Evolutionary conservation across 345 rosid genomes (phyloP).

Genomic region (Mangifera indica): DNA sequence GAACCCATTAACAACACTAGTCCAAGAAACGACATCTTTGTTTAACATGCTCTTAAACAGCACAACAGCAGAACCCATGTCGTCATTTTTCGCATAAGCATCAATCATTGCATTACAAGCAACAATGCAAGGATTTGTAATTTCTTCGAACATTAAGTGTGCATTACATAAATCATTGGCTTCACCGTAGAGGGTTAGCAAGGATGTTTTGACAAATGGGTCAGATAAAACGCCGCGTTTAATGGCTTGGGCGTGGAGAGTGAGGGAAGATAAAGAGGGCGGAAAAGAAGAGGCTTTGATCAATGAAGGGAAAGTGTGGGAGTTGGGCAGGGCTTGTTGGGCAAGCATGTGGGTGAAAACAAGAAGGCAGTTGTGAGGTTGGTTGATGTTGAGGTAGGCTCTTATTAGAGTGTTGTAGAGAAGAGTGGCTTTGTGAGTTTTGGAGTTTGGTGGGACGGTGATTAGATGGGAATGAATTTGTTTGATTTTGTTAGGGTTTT

Average conservation of each 20-base stretch:
- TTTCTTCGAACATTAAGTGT: constrained; percentile 55
- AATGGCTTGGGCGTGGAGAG: constrained; percentile 55
- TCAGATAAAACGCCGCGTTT: constrained; percentile 50
- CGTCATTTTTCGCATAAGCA: constrained; percentile 59
- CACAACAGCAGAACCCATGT: constrained; percentile 46
- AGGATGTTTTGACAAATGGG: constrained; percentile 55
- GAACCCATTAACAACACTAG: constrained; percentile 66
- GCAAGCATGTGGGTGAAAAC: constrained; percentile 64
- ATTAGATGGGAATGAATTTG: constrained; percentile 56
- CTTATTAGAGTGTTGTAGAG: constrained; percentile 61
- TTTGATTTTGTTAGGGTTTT: constrained; percentile 39
- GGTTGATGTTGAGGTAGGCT: constrained; percentile 50
- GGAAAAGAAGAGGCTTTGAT: constrained; percentile 48
- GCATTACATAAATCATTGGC: constrained; percentile 33
- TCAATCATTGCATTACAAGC: constrained; percentile 62
- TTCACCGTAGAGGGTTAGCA: constrained; percentile 42
- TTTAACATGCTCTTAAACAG: constrained; percentile 47
- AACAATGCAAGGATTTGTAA: constrained; percentile 40
- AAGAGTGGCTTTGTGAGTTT: constrained; percentile 37
- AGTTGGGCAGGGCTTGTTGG: constrained; percentile 41
- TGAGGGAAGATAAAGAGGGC: constrained; percentile 20
- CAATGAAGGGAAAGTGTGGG: constrained; percentile 70
- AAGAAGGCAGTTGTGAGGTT: constrained; percentile 32
- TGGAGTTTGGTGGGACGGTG: constrained; percentile 30
- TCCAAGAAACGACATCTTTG: constrained; percentile 72